Base-by-base conservation (phyloP, 148 eudicot species). In the Chenopodium quinoa region DNA sequence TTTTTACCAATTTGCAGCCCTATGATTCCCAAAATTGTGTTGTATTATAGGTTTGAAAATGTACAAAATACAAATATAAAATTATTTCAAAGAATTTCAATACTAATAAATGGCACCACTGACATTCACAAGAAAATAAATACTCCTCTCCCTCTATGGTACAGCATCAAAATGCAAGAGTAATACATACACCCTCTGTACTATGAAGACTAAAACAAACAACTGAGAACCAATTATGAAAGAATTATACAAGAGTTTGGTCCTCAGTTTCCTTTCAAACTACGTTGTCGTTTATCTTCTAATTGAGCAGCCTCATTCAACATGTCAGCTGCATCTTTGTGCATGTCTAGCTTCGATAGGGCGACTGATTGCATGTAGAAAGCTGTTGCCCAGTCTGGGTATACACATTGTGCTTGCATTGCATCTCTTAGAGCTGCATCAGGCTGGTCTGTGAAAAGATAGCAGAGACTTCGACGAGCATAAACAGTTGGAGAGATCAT, bases 291-390 rank as follows among this genome's bases (percentile, higher is more conserved):
- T 79, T 90, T 95, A 47, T 95, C 96, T 87, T 95, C 98, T 25
- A 95, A 84, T n/a, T 91, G 84, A 54, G 94, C 80, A 80, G 98
- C 97, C 78, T 93, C 97, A 64, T 89, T 91, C 84, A 95, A 82
- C 98, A 95, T 93, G 82, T 95, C 98, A 32, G 90, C 94, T 27
- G 97, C 96, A 81, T 95, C 97, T 69, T 93, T 92, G 83, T 93
- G 90, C 98, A 95, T 95, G 82, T 90, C 91, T 11, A 95, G 92
- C 81, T 95, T 95, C 37, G 98, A 89, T 34, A 95, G 93, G 75
- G 98, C 97, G 50, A 93, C 98, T 9, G 98, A 84, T 84, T 95
- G 98, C 93, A 95, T 85, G 83, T 95, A 95, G 87, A 95, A 95
- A 32, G 98, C 97, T 9, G 98, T 93, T 19, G 98, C 88, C 97